Base-by-base conservation (phyloP, 306 rosid genomes). In the Dalbergia cultrata region DNA sequence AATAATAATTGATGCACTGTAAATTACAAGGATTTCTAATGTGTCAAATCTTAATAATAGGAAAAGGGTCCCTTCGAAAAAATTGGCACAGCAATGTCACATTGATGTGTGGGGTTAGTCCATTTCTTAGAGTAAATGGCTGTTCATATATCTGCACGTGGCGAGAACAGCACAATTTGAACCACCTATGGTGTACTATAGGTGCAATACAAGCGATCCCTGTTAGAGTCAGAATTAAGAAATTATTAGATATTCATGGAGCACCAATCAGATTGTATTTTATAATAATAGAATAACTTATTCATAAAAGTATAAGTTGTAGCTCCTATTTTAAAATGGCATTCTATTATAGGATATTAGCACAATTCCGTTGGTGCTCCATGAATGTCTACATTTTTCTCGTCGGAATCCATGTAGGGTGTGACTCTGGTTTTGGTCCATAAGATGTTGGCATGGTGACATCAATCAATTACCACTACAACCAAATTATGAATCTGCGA, bases 381-480 rank as follows among this genome's bases (percentile, higher is more conserved):
- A 26, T 26, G 31, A 26, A 26, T 1, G 31, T 26, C 31, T 26
- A 26, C 3, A 26, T 1, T 26, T 26, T 26, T 2, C 31, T 26
- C 31, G 31, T 26, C 31, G 3, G 2, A 26, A 26, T 26, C 31
- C 31, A 26, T 26, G 2, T 26, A 26, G 31, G 2, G 3, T 26
- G 31, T 44, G 79, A 58, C 65, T 80, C 57, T 31, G 57, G 78
- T 26, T 83, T 76, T 76, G 86, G 84, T 85, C 86, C 74, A 41
- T 61, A 49, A 31, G 81, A 81, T 74, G 80, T 37, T 72, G 58
- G 76, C 41, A 47, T 14, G 41, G 33, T 72, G 61, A 54, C 50
- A 26, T 74, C 65, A 64, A 87, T 71, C 37, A 63, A 61, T 61
- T 79, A 35, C 88, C 84, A 84, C 86, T 79, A 67, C 89, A 79